phyloP scores from a whole-genome alignment of 2,329 filamentous ascomycete genomes.

The Achaetomium macrosporum region DNA sequence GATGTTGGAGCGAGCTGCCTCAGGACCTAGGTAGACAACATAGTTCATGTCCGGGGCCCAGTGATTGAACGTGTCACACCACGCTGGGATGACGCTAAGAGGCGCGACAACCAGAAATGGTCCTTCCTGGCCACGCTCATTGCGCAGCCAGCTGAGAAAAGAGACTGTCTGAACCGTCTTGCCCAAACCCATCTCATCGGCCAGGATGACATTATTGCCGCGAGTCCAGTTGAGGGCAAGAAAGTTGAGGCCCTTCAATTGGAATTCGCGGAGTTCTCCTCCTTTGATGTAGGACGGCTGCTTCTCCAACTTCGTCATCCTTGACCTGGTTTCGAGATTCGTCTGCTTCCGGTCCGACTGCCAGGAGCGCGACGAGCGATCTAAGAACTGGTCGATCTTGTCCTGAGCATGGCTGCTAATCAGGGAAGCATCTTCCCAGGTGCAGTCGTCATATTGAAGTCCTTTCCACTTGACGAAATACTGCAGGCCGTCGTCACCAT shows the following conservation, averaged over 20 bases:
- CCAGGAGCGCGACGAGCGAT: constrained; percentile 75
- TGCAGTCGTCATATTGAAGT: constrained; percentile 86
- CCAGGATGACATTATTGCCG: constrained; percentile 91
- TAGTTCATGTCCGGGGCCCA: constrained; percentile 98
- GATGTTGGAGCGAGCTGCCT: constrained; percentile 79
- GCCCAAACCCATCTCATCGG: constrained; percentile 96
- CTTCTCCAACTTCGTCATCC: constrained; percentile 66
- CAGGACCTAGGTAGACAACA: constrained; percentile 90
- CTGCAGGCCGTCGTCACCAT: constrained; percentile 73
- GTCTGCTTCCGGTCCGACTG: constrained; percentile 73
- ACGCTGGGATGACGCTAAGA: constrained; percentile 92
- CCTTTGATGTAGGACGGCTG: constrained; percentile 82
- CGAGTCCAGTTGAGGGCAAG: constrained; percentile 93
- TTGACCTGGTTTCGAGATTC: constrained; percentile 66
- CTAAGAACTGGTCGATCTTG: constrained; percentile 86
- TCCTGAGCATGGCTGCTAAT: constrained; percentile 75
- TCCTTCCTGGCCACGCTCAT: constrained; percentile 82
- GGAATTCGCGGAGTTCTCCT: constrained; percentile 85
- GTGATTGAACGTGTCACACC: constrained; percentile 95
- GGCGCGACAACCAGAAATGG: constrained; percentile 97
- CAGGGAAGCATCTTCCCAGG: constrained; percentile 77
- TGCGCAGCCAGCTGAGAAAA: constrained; percentile 94
- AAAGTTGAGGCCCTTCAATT: constrained; percentile 91
- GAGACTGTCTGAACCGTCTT: constrained; percentile 98
- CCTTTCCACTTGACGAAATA: constrained; percentile 98